Evolutionary conservation across 1,284 basidiomycete species (phyloP), one percentile per base, ranked within the genome.

Genomic region (Heterobasidion irregulare): DNA sequence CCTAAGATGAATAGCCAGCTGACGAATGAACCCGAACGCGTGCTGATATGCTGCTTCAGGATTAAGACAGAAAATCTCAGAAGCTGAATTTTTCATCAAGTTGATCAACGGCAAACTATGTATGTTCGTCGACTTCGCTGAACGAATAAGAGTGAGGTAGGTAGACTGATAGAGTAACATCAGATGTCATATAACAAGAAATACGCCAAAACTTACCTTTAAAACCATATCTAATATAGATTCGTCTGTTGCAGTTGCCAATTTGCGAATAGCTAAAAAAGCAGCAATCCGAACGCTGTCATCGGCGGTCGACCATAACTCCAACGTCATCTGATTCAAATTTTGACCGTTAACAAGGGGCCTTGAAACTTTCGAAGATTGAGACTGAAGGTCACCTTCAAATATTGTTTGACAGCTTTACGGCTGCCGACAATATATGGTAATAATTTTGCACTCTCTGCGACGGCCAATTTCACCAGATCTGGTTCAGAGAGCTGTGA

Each of bases 61-160:
- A 62, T 89, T 78, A 52, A 95, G 72, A 61, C 86, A 87, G 73
- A 91, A 99, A 1, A 99, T 77, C 68, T 97, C 94, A 0, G 89
- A 89, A 0, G 95, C 95, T 2, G 94, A 92, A 71, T 99, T 98
- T 73, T 99, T 99, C 93, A 98, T 97, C 46, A 99, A 73, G 65
- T 92, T 97, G 70, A 99, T 90, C 4, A 88, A 84, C n/a, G 95
- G 94, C 12, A 99, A 77, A 1, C 89, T 95, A 73, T 97, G 87
- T 2, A 84, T 77, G 53, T 80, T 91, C 5, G 94, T 97, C 16
- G 85, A 83, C 67, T 93, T 92, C 56, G 84, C 86, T 8, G 86
- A 86, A 18, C 91, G 84, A 52, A 98, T 82, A 36, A 98, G 76
- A 2, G 88, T 82, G 53, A 92, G 79, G 72, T 98, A 98, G 15